Evolutionary conservation across 306 rosid genomes (phyloP), one percentile per base, ranked within the genome.

Genomic region (Dalbergia oliveri): DNA sequence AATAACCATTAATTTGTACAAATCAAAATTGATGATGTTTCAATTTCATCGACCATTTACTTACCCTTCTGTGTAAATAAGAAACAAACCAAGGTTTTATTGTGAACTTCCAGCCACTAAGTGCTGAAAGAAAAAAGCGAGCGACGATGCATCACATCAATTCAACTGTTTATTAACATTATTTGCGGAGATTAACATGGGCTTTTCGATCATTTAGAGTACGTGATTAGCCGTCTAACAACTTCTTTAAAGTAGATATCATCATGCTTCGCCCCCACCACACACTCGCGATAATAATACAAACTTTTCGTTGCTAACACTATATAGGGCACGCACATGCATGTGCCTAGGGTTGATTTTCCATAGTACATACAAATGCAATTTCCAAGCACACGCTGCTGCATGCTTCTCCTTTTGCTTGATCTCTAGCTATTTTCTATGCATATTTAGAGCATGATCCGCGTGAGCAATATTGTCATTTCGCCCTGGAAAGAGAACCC

Each of bases 141-240:
- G 76, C 15, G 58, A 9, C 33, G 72, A 66, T 66, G 82, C 69
- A 69, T 63, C 64, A 54, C 73, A 73, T 58, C 77, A 13, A 37
- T 72, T 72, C 65, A 78, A 34, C 23, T 23, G 19, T 23, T 72
- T 78, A 16, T 72, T 83, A 16, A 54, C 51, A 77, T 72, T 64
- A 54, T 72, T 50, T 69, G 26, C 79, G 14, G 62, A 45, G 65
- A 59, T 47, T 45, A 45, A 78, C 18, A 18, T 44, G 39, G 83
- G 37, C 78, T 68, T 74, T 72, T 59, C 44, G 4, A 81, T 83
- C 61, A 67, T 35, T 69, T 60, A 62, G 78, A 63, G 70, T 45
- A 50, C 21, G 47, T 77, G 66, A 67, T 78, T 85, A 81, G 80
- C 83, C 79, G 77, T 69, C 83, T 81, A 85, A 66, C 73, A 69